These are phyloP conservation scores for Teunomyces funiuensis DNA, from an alignment of 805 yeast species.

Conservation along the genomic window DNA sequence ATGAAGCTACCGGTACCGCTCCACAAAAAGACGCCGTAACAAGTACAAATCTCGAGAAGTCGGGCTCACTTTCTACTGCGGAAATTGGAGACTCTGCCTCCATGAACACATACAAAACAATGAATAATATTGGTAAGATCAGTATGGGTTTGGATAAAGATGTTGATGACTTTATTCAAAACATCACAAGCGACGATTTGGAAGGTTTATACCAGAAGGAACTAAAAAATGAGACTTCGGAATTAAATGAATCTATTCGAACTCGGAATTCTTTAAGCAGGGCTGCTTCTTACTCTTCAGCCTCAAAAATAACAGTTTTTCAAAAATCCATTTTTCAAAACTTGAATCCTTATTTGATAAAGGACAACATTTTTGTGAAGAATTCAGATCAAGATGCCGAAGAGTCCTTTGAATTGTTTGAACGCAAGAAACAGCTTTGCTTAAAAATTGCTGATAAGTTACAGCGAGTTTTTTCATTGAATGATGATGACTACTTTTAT, in stretches of 20 bases:
- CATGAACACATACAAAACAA: background rate
- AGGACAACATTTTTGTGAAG: slow-evolving; percentile 14
- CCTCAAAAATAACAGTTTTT: slow-evolving; percentile 15
- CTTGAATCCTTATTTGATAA: slow-evolving; percentile 19
- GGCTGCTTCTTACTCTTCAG: background rate
- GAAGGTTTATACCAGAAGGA: background rate
- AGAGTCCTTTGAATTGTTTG: slow-evolving; percentile 9
- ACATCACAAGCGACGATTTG: background rate
- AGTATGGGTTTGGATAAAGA: slow-evolving; percentile 1
- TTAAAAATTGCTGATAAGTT: slow-evolving; percentile 36
- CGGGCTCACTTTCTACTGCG: background rate
- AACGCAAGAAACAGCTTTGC: slow-evolving; percentile 15
- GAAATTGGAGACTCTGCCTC: background rate
- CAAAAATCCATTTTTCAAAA: slow-evolving; percentile 32
- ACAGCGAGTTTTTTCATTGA: slow-evolving; percentile 41
- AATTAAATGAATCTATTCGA: background rate
- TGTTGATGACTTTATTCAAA: slow-evolving; percentile 1
- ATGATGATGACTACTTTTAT: slow-evolving; percentile 53
- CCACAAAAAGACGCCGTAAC: background rate
- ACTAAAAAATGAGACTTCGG: background rate
- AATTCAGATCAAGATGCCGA: slow-evolving; percentile 10
- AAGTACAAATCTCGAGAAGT: background rate
- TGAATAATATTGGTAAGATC: background rate
- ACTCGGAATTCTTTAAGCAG: slow-evolving; percentile 2
- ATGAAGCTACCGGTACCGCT: background rate